Evolutionary conservation across 495 filamentous ascomycete species (phyloP).

Genomic region (Rhizodiscina lignyota): DNA sequence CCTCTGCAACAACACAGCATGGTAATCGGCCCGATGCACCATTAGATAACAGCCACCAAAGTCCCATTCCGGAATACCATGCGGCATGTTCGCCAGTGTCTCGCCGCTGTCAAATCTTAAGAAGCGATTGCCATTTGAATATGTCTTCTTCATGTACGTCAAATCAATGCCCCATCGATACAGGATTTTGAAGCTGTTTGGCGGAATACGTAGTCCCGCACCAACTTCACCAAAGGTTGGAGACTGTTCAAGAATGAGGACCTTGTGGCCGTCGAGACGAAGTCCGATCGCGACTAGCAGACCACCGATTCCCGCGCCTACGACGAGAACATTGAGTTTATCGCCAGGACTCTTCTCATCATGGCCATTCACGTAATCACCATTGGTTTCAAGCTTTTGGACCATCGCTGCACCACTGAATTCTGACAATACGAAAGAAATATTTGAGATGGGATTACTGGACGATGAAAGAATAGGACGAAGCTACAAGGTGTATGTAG

Average conservation of each 20-base stretch:
- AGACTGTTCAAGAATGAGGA: not conserved
- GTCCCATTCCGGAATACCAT: not conserved
- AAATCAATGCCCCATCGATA: not conserved
- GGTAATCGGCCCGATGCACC: not conserved
- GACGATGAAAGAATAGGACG: no score
- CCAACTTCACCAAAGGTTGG: not conserved
- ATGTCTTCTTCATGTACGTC: not conserved
- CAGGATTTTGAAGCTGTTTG: not conserved
- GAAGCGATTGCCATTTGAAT: not conserved
- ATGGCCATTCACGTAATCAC: no score
- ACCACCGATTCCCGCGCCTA: not conserved
- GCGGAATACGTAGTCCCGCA: not conserved
- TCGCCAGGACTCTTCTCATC: no score
- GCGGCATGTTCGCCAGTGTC: not conserved
- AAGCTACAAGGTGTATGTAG: no score
- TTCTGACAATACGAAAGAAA: no score
- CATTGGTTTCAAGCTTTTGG: no score
- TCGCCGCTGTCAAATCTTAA: no score
- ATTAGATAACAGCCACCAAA: no score
- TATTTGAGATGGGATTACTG: no score
- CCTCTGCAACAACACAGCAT: not conserved
- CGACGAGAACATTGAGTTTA: constrained; percentile 1
- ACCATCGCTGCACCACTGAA: no score
- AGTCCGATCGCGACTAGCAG: not conserved
- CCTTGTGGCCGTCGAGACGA: not conserved